phyloP scores from a whole-genome alignment of 129 eudicot species.

The Deinandra increscens region DNA sequence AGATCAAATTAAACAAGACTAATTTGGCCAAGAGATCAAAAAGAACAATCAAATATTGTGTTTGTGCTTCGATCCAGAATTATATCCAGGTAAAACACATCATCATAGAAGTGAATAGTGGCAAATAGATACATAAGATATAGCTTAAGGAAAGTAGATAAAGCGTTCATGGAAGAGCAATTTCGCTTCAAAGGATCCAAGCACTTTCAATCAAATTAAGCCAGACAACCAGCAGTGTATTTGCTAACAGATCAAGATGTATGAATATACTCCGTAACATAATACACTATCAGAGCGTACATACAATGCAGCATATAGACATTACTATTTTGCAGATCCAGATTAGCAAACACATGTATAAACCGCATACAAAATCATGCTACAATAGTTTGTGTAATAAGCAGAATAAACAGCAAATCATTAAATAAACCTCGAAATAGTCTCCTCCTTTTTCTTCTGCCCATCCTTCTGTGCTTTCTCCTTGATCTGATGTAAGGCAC shows the following conservation, averaged over 20 bases:
- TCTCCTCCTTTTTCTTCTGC: slow-evolving; percentile 95
- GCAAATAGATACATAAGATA: not conserved
- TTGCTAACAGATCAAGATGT: slow-evolving; percentile 6
- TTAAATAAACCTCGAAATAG: slow-evolving; percentile 73
- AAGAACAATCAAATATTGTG: not conserved
- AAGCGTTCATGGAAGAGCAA: slow-evolving; percentile 15
- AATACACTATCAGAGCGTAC: slow-evolving; percentile 19
- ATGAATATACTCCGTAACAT: not conserved
- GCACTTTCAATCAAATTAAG: slow-evolving; percentile 12
- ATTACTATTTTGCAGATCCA: slow-evolving; percentile 20
- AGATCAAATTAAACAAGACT: slow-evolving; percentile 5
- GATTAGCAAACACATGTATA: not conserved
- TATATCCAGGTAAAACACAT: slow-evolving; percentile 24
- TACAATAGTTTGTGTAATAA: not conserved
- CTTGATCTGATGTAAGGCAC: slow-evolving; percentile 75
- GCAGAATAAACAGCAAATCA: slow-evolving; percentile 2
- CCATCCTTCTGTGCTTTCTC: slow-evolving; percentile 95
- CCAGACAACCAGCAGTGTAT: slow-evolving; percentile 1
- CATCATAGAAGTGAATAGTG: slow-evolving; percentile 18
- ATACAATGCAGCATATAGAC: slow-evolving; percentile 9
- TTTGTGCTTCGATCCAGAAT: slow-evolving; percentile 9
- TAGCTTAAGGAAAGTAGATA: slow-evolving; percentile 6
- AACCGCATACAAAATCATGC: not conserved
- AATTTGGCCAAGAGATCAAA: slow-evolving; percentile 8
- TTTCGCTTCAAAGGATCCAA: not conserved